phyloP scores from a whole-genome alignment of 1,284 basidiomycete genomes.

The Taiwanofungus camphoratus region DNA sequence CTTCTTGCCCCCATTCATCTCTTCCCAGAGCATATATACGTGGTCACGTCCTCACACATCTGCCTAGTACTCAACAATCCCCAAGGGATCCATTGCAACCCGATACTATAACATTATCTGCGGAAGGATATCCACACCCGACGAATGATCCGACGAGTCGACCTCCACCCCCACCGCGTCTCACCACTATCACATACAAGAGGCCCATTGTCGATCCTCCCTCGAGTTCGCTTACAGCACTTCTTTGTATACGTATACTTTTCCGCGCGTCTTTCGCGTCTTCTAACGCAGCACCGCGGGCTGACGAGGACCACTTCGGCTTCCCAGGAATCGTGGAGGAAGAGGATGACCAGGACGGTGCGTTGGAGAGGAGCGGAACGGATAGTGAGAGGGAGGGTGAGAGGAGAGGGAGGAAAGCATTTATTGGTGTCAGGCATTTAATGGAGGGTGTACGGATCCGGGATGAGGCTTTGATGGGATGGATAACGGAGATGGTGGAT shows the following conservation, averaged over 20 bases:
- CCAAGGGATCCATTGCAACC: conserved; percentile 60
- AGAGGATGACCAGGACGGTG: conserved; percentile 45
- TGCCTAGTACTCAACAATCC: conserved; percentile 49
- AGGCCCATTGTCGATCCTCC: conserved; percentile 59
- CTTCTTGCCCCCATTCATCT: conserved; percentile 46
- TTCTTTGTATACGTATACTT: conserved; percentile 69
- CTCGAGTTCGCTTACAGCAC: conserved; percentile 64
- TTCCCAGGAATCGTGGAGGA: conserved; percentile 74
- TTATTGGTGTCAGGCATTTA: conserved; percentile 51
- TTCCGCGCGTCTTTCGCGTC: conserved; percentile 72
- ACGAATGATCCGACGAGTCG: conserved; percentile 55
- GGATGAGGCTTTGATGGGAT: conserved; percentile 67
- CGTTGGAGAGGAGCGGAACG: conserved; percentile 29
- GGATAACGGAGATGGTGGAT: conserved; percentile 77
- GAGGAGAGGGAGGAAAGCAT: conserved; percentile 62
- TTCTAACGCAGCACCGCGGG: conserved; percentile 61
- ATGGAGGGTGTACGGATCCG: conserved; percentile 62
- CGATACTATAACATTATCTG: conserved; percentile 59
- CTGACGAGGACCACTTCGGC: conserved; percentile 75
- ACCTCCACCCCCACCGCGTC: conserved; percentile 56
- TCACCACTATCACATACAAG: conserved; percentile 49
- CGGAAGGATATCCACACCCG: conserved; percentile 47
- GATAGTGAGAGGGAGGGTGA: conserved; percentile 60
- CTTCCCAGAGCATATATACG: conserved; percentile 47
- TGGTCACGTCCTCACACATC: conserved; percentile 67